Conservation (phyloP, 371 early-diverging fungal species). For the Massospora cicadina region DNA sequence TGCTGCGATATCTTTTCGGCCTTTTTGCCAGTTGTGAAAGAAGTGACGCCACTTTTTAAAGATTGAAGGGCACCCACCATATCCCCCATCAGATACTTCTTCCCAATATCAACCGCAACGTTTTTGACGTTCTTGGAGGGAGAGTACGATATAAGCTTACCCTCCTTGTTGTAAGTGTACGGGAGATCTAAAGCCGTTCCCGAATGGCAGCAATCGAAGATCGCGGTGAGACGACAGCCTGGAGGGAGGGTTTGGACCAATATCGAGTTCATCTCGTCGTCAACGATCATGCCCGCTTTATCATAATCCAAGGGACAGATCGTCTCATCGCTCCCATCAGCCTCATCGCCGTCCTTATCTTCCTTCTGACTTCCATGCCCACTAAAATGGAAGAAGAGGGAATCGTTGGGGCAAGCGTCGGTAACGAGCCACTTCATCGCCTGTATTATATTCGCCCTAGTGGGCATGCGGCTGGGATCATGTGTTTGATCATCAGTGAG, state of each 20-base stretch:
- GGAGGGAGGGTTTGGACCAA: conserved; percentile 68
- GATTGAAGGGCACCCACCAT: conserved; percentile 22
- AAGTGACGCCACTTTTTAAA: conserved; percentile 26
- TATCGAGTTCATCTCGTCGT: conserved; percentile 65
- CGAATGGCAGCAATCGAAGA: conserved; percentile 79
- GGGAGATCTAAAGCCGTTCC: conserved; percentile 84
- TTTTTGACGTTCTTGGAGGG: conserved; percentile 32
- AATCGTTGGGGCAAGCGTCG: conserved; percentile 67
- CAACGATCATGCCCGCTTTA: conserved; percentile 56
- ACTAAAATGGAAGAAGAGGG: conserved; percentile 73
- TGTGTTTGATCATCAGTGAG: conserved; percentile 69
- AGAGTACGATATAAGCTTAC: conserved; percentile 33
- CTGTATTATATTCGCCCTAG: conserved; percentile 52
- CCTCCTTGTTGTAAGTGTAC: conserved; percentile 58
- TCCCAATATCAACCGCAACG: conserved; percentile 27
- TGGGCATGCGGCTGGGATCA: conserved; percentile 47
- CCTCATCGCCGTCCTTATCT: conserved; percentile 64
- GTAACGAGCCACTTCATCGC: conserved; percentile 78
- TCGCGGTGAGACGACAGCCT: conserved; percentile 68
- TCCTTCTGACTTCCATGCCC: conserved; percentile 67
- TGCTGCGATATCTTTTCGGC: conserved; percentile 23
- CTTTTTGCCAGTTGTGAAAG: conserved; percentile 20
- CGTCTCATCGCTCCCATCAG: conserved; percentile 65
- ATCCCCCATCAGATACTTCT: conserved; percentile 33
- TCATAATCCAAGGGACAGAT: conserved; percentile 74